These are phyloP conservation scores for Schizophyllum amplum DNA, from an alignment of 1,284 basidiomycete genomes.

Conservation along the genomic window DNA sequence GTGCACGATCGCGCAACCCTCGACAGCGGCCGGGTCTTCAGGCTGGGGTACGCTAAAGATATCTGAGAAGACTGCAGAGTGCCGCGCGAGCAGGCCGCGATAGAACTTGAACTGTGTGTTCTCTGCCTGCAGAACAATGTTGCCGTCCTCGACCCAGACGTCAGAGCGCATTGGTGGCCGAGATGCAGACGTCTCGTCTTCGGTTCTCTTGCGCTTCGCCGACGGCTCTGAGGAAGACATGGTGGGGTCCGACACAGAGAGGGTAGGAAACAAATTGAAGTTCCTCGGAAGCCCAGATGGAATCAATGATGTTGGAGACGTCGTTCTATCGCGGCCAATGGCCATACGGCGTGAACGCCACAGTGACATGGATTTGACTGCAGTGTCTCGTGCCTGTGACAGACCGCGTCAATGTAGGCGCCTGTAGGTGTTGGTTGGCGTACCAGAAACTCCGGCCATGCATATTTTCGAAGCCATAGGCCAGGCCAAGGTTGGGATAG, in stretches of 20 bases:
- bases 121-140: slow-evolving; percentile 11
- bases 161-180: background rate
- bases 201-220: background rate
- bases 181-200: background rate
- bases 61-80: slow-evolving; percentile 10
- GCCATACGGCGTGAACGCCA: background rate
- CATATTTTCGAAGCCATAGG: too few species aligned
- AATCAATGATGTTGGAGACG: too few species aligned
- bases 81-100: slow-evolving; percentile 5
- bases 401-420: background rate
- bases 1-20: background rate
- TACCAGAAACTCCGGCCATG: too few species aligned
- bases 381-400: background rate
- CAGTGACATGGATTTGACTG: background rate
- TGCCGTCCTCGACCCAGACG: slow-evolving; percentile 6
- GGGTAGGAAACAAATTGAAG: background rate
- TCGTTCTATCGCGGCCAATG: too few species aligned
- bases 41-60: slow-evolving; percentile 12
- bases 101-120: slow-evolving; percentile 9
- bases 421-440: background rate
- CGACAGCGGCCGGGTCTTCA: background rate
- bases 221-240: background rate
- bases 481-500: background rate
- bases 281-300: too few species aligned
- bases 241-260: background rate